Conservation (phyloP, 2,329 filamentous ascomycete species). For the Blastomyces gilchristii region DNA sequence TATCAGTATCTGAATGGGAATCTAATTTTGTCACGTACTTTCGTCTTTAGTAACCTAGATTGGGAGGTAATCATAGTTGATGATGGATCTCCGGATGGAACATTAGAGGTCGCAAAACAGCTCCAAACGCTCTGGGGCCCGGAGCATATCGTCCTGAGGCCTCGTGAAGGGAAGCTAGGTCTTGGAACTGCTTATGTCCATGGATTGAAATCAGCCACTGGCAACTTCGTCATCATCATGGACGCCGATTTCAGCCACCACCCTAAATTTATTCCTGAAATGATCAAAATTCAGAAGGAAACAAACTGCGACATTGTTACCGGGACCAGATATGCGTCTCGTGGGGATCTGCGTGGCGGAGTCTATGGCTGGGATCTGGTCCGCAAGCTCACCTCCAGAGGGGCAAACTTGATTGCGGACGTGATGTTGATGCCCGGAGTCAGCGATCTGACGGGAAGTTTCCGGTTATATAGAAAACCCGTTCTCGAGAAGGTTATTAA, state of each 20-base stretch:
- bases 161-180: constrained; percentile 90
- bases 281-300: constrained; percentile 71
- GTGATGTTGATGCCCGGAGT: constrained; percentile 87
- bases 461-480: constrained; percentile 84
- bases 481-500: constrained; percentile 83
- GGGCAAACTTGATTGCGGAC: constrained; percentile 87
- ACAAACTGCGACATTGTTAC: constrained; percentile 92
- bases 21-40: constrained; percentile 5
- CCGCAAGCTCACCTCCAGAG: constrained; percentile 61
- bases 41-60: constrained; percentile 61
- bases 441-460: constrained; percentile 89
- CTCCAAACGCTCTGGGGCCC: constrained; percentile 73
- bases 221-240: constrained; percentile 99
- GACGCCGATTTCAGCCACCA: constrained; percentile 99
- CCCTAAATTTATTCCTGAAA: constrained; percentile 94
- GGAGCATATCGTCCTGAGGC: constrained; percentile 69
- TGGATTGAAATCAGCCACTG: constrained; percentile 77
- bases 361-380: constrained; percentile 97
- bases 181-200: constrained; percentile 94
- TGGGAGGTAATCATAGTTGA: constrained; percentile 98
- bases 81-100: constrained; percentile 94
- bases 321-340: constrained; percentile 82
- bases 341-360: constrained; percentile 53
- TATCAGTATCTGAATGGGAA: not conserved
- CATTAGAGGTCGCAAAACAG: constrained; percentile 79